phyloP scores from a whole-genome alignment of 345 rosid species.

The Odontarrhena argentea region DNA sequence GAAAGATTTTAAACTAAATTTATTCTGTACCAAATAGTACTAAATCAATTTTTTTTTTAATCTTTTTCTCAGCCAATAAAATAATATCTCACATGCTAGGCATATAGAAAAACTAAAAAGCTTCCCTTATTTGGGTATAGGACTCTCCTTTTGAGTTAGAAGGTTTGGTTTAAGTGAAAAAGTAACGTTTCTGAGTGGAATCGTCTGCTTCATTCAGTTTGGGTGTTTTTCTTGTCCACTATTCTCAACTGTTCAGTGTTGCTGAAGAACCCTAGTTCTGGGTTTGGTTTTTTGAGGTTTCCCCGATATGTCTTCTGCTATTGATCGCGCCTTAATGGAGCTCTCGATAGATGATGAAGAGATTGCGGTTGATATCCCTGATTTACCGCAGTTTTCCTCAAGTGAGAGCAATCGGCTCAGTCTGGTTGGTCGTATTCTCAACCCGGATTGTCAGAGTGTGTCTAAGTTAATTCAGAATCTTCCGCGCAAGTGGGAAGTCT shows the following conservation, averaged over 20 bases:
- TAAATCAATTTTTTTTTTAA: constrained; percentile 9
- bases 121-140: too few relatives aligned
- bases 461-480: neutral
- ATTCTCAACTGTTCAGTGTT: too few relatives aligned
- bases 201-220: too few relatives aligned
- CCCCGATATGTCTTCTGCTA: neutral
- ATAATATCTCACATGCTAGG: too few relatives aligned
- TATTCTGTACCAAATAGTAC: constrained; percentile 28
- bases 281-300: too few relatives aligned
- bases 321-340: neutral
- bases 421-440: neutral
- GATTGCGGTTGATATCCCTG: rapidly evolving
- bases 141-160: too few relatives aligned
- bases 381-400: neutral
- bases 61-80: neutral
- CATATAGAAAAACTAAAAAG: too few relatives aligned
- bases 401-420: rapidly evolving
- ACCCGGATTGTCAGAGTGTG: neutral
- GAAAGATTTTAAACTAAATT: constrained; percentile 3
- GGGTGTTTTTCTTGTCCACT: too few relatives aligned
- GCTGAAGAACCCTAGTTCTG: too few relatives aligned
- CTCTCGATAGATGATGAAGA: neutral
- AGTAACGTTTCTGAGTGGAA: too few relatives aligned
- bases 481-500: neutral
- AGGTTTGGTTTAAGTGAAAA: too few relatives aligned